phyloP scores from a whole-genome alignment of 306 rosid species.

The Fragaria ananassa region DNA sequence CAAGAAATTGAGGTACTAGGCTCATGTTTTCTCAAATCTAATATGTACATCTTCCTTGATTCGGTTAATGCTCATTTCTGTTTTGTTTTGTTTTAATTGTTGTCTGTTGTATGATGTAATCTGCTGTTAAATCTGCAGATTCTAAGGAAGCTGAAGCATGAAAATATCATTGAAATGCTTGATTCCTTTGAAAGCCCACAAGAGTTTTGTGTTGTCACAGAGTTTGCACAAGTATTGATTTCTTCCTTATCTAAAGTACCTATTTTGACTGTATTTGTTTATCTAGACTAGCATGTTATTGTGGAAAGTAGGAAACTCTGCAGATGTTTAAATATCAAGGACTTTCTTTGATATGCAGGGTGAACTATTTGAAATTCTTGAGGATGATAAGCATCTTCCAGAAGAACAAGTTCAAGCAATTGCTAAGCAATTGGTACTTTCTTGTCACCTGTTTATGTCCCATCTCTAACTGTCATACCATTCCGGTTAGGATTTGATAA shows the following conservation, averaged over 20 bases:
- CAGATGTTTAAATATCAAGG: slow-evolving; percentile 8
- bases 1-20: slow-evolving; percentile 86
- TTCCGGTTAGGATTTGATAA: not conserved
- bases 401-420: slow-evolving; percentile 99
- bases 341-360: slow-evolving; percentile 52
- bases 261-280: slow-evolving; percentile 2
- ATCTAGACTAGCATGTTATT: not conserved
- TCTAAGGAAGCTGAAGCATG: slow-evolving; percentile 90
- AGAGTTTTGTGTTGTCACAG: slow-evolving; percentile 97
- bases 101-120: slow-evolving; percentile 20
- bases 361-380: slow-evolving; percentile 97
- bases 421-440: slow-evolving; percentile 91
- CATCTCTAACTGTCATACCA: not conserved
- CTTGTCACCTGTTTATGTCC: slow-evolving; percentile 8
- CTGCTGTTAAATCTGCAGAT: slow-evolving; percentile 51
- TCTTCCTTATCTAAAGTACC: slow-evolving; percentile 22
- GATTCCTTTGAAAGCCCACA: slow-evolving; percentile 97
- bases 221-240: slow-evolving; percentile 79
- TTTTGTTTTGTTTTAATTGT: not conserved
- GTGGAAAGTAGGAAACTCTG: slow-evolving; percentile 9
- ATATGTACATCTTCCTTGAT: not conserved
- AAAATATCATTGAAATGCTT: slow-evolving; percentile 90
- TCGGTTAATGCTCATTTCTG: slow-evolving; percentile 8
- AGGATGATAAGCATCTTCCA: slow-evolving; percentile 96
- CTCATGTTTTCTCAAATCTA: not conserved